Evolutionary conservation across 495 filamentous ascomycete genomes (phyloP).

Genomic region (Penicillium nucicola): DNA sequence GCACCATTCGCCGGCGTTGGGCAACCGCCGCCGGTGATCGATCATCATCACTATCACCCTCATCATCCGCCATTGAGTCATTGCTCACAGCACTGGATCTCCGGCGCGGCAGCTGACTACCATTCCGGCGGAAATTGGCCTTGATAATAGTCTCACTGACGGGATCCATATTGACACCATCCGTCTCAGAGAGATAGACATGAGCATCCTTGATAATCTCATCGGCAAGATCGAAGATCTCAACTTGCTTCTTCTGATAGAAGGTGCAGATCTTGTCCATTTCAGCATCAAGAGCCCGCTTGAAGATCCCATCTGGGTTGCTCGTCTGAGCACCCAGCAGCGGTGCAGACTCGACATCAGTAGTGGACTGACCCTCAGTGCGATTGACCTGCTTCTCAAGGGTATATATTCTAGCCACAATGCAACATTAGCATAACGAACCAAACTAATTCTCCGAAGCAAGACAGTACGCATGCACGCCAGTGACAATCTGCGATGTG

Average conservation of each 20-base stretch:
- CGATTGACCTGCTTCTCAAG: slow-evolving; percentile 73
- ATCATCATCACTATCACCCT: slow-evolving; percentile 53
- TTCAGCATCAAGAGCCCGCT: slow-evolving; percentile 78
- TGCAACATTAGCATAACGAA: slow-evolving; percentile 19
- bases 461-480: slow-evolving; percentile 6
- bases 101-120: slow-evolving; percentile 41
- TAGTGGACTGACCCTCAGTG: slow-evolving; percentile 43
- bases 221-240: slow-evolving; percentile 79
- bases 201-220: slow-evolving; percentile 72
- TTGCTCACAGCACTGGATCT: slow-evolving; percentile 49
- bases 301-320: slow-evolving; percentile 77
- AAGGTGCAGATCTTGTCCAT: slow-evolving; percentile 92
- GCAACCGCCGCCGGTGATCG: slow-evolving; percentile 9
- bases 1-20: slow-evolving; percentile 10
- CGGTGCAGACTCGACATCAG: slow-evolving; percentile 81
- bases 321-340: slow-evolving; percentile 56
- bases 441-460: slow-evolving; percentile 5
- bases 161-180: slow-evolving; percentile 53
- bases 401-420: slow-evolving; percentile 70
- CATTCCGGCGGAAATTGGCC: slow-evolving; percentile 37
- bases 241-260: slow-evolving; percentile 80
- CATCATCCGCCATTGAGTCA: slow-evolving; percentile 48
- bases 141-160: slow-evolving; percentile 48
- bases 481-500: slow-evolving; percentile 7
- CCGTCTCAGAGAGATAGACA: slow-evolving; percentile 62